Evolutionary conservation across 768 basidiomycete genomes (phyloP).

Genomic region (Cytidiella melzeri): DNA sequence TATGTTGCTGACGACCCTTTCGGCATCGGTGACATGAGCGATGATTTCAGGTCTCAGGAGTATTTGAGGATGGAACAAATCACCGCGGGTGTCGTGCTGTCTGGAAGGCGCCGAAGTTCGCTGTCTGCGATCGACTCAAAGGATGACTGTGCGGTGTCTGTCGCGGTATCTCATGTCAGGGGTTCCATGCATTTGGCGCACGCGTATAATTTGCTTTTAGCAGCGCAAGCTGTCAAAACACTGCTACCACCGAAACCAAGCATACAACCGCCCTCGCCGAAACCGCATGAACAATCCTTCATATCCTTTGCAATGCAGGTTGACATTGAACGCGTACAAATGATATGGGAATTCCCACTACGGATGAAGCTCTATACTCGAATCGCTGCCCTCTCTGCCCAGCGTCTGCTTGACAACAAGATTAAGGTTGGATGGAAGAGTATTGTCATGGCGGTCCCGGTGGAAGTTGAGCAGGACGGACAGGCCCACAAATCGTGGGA

Average conservation of each 20-base stretch:
- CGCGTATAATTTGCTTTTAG: constrained; percentile 65
- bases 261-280: constrained; percentile 14
- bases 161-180: constrained; percentile 48
- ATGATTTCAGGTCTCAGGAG: constrained; percentile 32
- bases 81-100: constrained; percentile 23
- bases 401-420: constrained; percentile 15
- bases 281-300: constrained; percentile 16
- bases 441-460: constrained; percentile 52
- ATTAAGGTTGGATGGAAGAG: constrained; percentile 34
- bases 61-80: constrained; percentile 38
- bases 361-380: constrained; percentile 41
- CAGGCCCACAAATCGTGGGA: constrained; percentile 54
- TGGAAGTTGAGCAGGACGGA: constrained; percentile 34
- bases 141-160: constrained; percentile 41
- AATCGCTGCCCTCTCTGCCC: constrained; percentile 18
- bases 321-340: constrained; percentile 40
- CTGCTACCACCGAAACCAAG: constrained; percentile 26
- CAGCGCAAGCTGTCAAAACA: constrained; percentile 42
- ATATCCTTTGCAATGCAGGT: constrained; percentile 19
- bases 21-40: constrained; percentile 20
- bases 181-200: constrained; percentile 55
- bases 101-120: constrained; percentile 15
- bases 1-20: constrained; percentile 65
- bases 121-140: constrained; percentile 7
- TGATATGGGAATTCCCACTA: constrained; percentile 39